Evolutionary conservation across 129 eudicot genomes (phyloP).

Genomic region (Artemisia tridentata): DNA sequence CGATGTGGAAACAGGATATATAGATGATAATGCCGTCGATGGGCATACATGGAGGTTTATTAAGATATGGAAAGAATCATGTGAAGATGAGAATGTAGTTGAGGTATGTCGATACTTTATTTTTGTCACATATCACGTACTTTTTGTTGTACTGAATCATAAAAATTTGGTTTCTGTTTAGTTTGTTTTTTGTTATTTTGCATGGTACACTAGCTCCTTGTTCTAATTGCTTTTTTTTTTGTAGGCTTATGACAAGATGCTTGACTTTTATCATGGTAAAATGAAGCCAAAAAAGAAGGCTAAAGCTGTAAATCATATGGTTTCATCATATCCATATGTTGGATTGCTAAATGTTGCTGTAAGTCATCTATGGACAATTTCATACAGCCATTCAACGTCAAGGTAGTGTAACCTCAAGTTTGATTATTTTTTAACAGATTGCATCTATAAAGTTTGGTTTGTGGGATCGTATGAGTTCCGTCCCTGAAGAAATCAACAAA

Average conservation of each 20-base stretch:
- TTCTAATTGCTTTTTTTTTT: slow-evolving; percentile 19
- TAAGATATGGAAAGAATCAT: slow-evolving; percentile 71
- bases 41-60: slow-evolving; percentile 54
- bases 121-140: neutral
- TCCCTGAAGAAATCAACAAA: slow-evolving; percentile 37
- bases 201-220: neutral
- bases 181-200: neutral
- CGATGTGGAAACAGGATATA: slow-evolving; percentile 24
- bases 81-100: slow-evolving; percentile 43
- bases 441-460: slow-evolving; percentile 67
- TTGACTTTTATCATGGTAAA: slow-evolving; percentile 37
- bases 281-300: slow-evolving; percentile 28
- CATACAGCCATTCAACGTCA: neutral
- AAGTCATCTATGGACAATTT: slow-evolving; percentile 32
- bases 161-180: neutral
- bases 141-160: neutral
- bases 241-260: slow-evolving; percentile 79
- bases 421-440: slow-evolving; percentile 43
- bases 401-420: neutral
- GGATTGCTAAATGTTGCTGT: slow-evolving; percentile 90
- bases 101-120: slow-evolving; percentile 37
- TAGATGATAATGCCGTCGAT: slow-evolving; percentile 22
- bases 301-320: slow-evolving; percentile 32
- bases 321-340: slow-evolving; percentile 46
- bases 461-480: slow-evolving; percentile 66